These are phyloP conservation scores for Calophaca sinica DNA, from an alignment of 306 rosid species.

Conservation along the genomic window DNA sequence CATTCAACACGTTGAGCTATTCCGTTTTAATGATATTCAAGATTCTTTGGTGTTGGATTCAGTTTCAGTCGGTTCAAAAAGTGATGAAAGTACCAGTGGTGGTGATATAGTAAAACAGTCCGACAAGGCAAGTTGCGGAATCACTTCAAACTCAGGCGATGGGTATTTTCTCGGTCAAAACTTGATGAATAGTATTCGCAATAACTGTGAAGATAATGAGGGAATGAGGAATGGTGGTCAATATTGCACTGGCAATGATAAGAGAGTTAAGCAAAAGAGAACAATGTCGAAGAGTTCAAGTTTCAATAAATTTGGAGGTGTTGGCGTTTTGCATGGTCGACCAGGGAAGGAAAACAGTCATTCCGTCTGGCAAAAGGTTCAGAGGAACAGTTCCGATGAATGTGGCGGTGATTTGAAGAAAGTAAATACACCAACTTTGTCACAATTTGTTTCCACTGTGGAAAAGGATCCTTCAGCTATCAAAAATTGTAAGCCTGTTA, in stretches of 20 bases:
- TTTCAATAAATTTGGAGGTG: conserved; percentile 55
- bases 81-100: conserved; percentile 48
- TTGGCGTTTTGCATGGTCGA: conserved; percentile 55
- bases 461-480: conserved; percentile 57
- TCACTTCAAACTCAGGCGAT: conserved; percentile 47
- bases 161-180: conserved; percentile 47
- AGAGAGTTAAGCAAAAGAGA: conserved; percentile 65
- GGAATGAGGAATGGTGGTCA: conserved; percentile 49
- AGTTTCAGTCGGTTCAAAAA: conserved; percentile 53
- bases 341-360: conserved; percentile 70
- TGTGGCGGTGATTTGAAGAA: conserved; percentile 58
- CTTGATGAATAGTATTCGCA: conserved; percentile 37
- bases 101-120: conserved; percentile 46
- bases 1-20: conserved; percentile 35
- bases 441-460: conserved; percentile 46
- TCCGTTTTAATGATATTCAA: conserved; percentile 45
- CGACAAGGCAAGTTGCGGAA: conserved; percentile 48
- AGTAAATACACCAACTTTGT: conserved; percentile 45
- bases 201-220: conserved; percentile 51
- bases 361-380: conserved; percentile 90
- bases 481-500: conserved; percentile 44
- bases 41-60: conserved; percentile 57
- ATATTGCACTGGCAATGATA: conserved; percentile 49
- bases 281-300: conserved; percentile 52
- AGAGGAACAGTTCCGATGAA: conserved; percentile 57